These are phyloP conservation scores for Pythium myriotylum DNA, from an alignment of 352 stramenopile species.

Conservation along the genomic window DNA sequence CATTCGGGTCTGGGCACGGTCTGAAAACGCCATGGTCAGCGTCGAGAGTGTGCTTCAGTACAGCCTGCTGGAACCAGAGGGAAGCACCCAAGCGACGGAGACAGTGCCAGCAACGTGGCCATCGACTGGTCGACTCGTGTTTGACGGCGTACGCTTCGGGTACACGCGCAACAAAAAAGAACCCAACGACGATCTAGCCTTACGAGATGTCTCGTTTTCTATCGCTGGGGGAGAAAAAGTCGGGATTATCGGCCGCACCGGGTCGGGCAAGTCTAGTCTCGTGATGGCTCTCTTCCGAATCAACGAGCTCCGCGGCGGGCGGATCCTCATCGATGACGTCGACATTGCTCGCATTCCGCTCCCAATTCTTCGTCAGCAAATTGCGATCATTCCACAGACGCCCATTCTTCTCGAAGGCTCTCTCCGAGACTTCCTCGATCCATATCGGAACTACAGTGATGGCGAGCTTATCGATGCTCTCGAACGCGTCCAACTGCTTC, in stretches of 20 bases:
- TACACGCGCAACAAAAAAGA: constrained; percentile 14
- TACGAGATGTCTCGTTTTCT: constrained; percentile 38
- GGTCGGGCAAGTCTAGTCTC: constrained; percentile 25
- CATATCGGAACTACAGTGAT: constrained; percentile 65
- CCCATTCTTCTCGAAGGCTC: constrained; percentile 28
- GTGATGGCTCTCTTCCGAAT: constrained; percentile 25
- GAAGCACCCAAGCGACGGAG: background rate
- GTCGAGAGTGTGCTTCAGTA: constrained; percentile 26
- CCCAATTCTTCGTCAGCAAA: background rate
- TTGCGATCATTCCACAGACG: constrained; percentile 29
- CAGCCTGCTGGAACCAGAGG: constrained; percentile 1
- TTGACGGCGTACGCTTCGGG: constrained; percentile 33
- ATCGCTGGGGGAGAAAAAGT: constrained; percentile 50
- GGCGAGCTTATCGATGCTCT: constrained; percentile 58
- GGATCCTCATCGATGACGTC: constrained; percentile 33
- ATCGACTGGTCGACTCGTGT: constrained; percentile 3
- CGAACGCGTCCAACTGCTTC: background rate
- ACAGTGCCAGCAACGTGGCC: constrained; percentile 5
- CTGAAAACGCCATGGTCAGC: constrained; percentile 56
- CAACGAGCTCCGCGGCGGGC: constrained; percentile 18
- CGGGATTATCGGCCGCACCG: constrained; percentile 81
- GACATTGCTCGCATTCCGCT: constrained; percentile 26
- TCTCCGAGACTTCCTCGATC: constrained; percentile 70
- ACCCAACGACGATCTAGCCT: background rate
- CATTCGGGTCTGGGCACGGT: constrained; percentile 36